These are phyloP conservation scores for Knoxdaviesia capensis DNA, from an alignment of 2,329 filamentous ascomycete genomes.

Conservation along the genomic window DNA sequence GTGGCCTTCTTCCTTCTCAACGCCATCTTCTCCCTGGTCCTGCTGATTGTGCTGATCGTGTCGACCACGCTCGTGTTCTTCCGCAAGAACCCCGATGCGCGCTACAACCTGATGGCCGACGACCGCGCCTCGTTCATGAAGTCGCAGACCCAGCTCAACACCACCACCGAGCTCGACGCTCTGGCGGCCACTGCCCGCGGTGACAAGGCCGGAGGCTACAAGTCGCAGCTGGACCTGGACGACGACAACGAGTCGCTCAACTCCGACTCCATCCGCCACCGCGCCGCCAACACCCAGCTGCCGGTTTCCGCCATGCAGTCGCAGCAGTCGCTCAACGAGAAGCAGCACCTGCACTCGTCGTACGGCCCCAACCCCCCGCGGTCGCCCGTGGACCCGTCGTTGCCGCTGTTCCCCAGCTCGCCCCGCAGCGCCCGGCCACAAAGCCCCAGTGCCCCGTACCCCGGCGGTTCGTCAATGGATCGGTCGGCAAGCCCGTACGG, in stretches of 20 bases:
- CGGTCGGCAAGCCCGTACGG: constrained; percentile 15
- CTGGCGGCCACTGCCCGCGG: constrained; percentile 76
- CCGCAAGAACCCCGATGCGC: constrained; percentile 83
- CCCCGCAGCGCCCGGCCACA: constrained; percentile 12
- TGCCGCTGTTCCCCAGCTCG: constrained; percentile 22
- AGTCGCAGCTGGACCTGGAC: constrained; percentile 13
- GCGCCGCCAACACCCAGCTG: constrained; percentile 14
- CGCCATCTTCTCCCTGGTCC: constrained; percentile 60
- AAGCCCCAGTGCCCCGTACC: constrained; percentile 13
- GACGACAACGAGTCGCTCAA: constrained; percentile 21
- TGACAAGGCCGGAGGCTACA: constrained; percentile 40
- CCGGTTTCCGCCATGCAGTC: constrained; percentile 9
- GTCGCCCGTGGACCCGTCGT: constrained; percentile 20
- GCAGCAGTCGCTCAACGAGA: constrained; percentile 7
- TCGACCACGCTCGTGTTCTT: constrained; percentile 50
- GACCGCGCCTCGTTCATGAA: constrained; percentile 96
- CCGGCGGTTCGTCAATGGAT: constrained; percentile 1
- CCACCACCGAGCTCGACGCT: constrained; percentile 74
- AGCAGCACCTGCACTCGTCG: constrained; percentile 1
- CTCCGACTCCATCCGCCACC: constrained; percentile 17
- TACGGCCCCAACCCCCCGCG: constrained; percentile 10
- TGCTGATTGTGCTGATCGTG: constrained; percentile 57
- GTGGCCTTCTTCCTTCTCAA: constrained; percentile 81
- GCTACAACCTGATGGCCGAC: constrained; percentile 92
- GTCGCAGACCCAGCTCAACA: constrained; percentile 61